A percentile compares a stretch with the other conserved stretches of the same genome.
Conservation (phyloP, 1,284 basidiomycete species). For the Puccinia sorghi region DNA sequence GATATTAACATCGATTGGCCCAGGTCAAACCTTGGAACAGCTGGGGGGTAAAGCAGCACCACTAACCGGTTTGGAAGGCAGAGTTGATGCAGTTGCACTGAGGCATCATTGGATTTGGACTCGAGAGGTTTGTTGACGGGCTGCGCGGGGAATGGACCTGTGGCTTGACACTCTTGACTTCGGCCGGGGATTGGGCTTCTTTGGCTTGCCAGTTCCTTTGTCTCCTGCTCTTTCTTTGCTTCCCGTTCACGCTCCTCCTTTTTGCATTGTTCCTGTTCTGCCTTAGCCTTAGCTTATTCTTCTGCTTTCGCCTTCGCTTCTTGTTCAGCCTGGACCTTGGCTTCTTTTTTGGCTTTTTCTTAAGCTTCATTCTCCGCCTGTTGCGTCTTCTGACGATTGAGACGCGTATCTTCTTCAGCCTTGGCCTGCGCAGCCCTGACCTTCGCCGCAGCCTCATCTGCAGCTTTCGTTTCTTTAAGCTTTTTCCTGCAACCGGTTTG, state of each 20-base stretch:
- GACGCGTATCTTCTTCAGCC: conserved; percentile 60
- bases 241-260: conserved; percentile 30
- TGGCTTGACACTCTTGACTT: conserved; percentile 15
- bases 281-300: conserved; percentile 24
- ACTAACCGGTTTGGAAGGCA: conserved; percentile 51
- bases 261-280: background rate
- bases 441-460: conserved; percentile 36
- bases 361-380: conserved; percentile 50
- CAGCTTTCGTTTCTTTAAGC: conserved; percentile 39
- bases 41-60: conserved; percentile 30
- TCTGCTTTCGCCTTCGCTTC: conserved; percentile 31
- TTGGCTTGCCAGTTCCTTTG: conserved; percentile 18
- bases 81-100: conserved; percentile 13
- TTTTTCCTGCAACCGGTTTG: conserved; percentile 54
- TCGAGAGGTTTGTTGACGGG: conserved; percentile 18
- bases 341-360: conserved; percentile 21
- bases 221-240: conserved; percentile 26
- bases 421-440: conserved; percentile 46
- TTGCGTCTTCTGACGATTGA: conserved; percentile 54
- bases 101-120: background rate
- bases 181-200: conserved; percentile 4
- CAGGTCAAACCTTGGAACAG: conserved; percentile 51
- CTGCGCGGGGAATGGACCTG: conserved; percentile 47
- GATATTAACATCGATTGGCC: conserved; percentile 45
- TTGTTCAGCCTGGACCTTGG: conserved; percentile 37